These are phyloP conservation scores for Hymenoscyphus albidus DNA, from an alignment of 2,329 filamentous ascomycete species.

Conservation along the genomic window DNA sequence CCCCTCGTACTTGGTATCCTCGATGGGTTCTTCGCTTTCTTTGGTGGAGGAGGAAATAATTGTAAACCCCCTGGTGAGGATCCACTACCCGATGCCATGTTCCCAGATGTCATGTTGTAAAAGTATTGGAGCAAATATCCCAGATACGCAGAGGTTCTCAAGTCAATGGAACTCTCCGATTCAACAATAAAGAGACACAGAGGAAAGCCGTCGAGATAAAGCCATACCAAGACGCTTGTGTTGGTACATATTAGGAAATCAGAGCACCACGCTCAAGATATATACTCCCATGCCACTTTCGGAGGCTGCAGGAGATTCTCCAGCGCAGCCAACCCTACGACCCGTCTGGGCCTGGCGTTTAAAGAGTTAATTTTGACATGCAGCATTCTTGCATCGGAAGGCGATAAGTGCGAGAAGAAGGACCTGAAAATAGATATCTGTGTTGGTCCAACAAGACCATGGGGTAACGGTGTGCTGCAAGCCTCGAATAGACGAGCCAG, in stretches of 20 bases:
- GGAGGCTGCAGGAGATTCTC: constrained; percentile 2
- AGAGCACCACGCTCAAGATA: constrained; percentile 11
- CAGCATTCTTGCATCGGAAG: constrained; percentile 18
- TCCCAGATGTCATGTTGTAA: background rate
- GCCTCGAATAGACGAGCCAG: constrained; percentile 9
- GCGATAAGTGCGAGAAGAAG: constrained; percentile 17
- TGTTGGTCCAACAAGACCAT: constrained; percentile 1
- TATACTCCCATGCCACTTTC: constrained; percentile 9
- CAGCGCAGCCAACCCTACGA: constrained; percentile 9
- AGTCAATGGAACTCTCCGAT: constrained; percentile 7
- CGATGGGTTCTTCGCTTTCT: constrained; percentile 27
- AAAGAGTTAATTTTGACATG: constrained; percentile 19
- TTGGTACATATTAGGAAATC: constrained; percentile 6
- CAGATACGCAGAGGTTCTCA: constrained; percentile 10
- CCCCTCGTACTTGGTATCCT: constrained; percentile 30
- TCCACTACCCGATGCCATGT: constrained; percentile 6
- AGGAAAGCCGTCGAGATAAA: constrained; percentile 4
- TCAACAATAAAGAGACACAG: constrained; percentile 6
- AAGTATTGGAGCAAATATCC: constrained; percentile 6
- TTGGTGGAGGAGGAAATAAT: constrained; percentile 34
- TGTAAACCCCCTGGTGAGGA: constrained; percentile 29
- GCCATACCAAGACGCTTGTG: constrained; percentile 13
- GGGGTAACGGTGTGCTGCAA: constrained; percentile 1
- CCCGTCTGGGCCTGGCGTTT: constrained; percentile 17
- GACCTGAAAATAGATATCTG: constrained; percentile 22